phyloP scores from a whole-genome alignment of 306 rosid species.

The Cucurbita moschata region DNA sequence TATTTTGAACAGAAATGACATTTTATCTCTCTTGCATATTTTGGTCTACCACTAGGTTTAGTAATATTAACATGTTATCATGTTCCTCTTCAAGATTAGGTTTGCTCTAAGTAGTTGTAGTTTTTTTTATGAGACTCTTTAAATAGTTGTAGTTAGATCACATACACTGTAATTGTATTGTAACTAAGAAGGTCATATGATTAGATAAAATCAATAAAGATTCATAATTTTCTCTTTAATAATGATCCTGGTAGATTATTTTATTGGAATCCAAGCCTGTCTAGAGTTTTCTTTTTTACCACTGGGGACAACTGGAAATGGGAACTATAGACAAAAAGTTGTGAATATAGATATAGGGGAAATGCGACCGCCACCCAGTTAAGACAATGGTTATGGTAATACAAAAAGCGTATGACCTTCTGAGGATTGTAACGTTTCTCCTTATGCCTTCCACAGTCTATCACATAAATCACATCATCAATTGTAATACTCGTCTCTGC shows the following conservation, averaged over 20 bases:
- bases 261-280: background rate
- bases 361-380: background rate
- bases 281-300: background rate
- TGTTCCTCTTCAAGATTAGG: background rate
- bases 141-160: background rate
- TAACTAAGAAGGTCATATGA: background rate
- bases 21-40: background rate
- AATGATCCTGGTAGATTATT: background rate
- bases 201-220: background rate
- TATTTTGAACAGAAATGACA: background rate
- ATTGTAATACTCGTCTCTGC: constrained; percentile 97
- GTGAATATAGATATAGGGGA: background rate
- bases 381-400: background rate
- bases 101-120: background rate
- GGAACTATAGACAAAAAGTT: background rate
- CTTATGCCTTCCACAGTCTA: constrained; percentile 87
- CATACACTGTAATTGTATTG: background rate
- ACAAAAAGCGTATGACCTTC: constrained; percentile 26
- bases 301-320: background rate
- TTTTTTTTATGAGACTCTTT: background rate
- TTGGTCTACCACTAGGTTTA: background rate
- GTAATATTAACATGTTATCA: background rate
- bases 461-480: constrained; percentile 84
- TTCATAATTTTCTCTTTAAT: background rate
- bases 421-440: constrained; percentile 95